These are phyloP conservation scores for Xylaria scruposa DNA, from an alignment of 495 filamentous ascomycete genomes.

Conservation along the genomic window DNA sequence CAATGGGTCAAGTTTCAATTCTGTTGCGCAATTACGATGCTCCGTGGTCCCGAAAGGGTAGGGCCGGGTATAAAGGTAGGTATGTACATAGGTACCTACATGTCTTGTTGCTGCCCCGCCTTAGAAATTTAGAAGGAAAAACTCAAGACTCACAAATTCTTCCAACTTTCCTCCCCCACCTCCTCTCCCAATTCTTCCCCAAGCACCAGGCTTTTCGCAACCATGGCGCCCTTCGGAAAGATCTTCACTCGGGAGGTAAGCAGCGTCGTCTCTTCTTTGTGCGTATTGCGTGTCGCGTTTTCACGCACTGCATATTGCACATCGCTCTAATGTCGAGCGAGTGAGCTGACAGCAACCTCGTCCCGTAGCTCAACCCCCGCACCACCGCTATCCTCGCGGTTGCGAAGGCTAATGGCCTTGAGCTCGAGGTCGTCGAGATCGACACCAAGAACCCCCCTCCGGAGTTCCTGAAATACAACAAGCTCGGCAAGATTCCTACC, in stretches of 20 bases:
- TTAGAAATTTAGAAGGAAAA: conserved; percentile 38
- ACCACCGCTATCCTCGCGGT: conserved; percentile 86
- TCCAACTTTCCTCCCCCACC: conserved; percentile 34
- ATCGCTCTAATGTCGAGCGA: background rate
- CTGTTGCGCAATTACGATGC: conserved; percentile 28
- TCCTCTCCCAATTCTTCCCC: conserved; percentile 44
- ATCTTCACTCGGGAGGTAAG: conserved; percentile 87
- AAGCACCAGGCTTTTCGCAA: conserved; percentile 44
- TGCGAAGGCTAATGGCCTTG: conserved; percentile 93
- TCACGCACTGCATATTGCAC: background rate
- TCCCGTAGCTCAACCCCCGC: conserved; percentile 80
- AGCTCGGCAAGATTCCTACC: conserved; percentile 87
- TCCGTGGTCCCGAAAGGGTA: conserved; percentile 18
- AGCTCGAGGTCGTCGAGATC: conserved; percentile 81
- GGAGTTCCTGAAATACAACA: conserved; percentile 85
- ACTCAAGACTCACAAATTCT: conserved; percentile 25
- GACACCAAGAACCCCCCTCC: conserved; percentile 63
- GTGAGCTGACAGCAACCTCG: conserved; percentile 38
- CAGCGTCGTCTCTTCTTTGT: conserved; percentile 17
- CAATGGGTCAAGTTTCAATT: background rate
- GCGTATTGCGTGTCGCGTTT: no score
- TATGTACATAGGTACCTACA: background rate
- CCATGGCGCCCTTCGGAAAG: conserved; percentile 93
- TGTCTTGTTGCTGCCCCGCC: conserved; percentile 38
- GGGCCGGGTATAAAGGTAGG: background rate